Evolutionary conservation across 2,329 filamentous ascomycete genomes (phyloP).

Genomic region (Penicillium sp.): DNA sequence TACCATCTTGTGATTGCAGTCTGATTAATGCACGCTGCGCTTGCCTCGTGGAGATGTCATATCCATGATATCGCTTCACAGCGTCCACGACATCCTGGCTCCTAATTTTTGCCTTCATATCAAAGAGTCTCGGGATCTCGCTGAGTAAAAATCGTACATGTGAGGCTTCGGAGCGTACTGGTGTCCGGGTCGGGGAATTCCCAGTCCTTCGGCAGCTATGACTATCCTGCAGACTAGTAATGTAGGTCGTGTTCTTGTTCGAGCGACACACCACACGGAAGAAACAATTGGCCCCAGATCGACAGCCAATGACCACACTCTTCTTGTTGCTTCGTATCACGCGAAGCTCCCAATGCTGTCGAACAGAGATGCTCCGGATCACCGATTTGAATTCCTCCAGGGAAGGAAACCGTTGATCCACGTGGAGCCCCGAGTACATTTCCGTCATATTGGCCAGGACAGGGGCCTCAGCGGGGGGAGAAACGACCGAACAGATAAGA

Average conservation of each 20-base stretch:
- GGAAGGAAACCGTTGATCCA: conserved; percentile 39
- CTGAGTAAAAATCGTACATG: conserved; percentile 40
- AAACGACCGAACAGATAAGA: conserved; percentile 15
- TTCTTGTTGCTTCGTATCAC: conserved; percentile 44
- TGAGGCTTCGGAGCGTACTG: conserved; percentile 42
- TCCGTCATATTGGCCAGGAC: conserved; percentile 33
- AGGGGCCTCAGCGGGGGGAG: conserved; percentile 12
- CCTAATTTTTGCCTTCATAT: conserved; percentile 37
- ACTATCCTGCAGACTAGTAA: conserved; percentile 40
- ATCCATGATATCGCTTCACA: conserved; percentile 43
- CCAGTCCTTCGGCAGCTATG: conserved; percentile 38
- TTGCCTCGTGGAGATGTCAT: conserved; percentile 41
- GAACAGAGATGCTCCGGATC: conserved; percentile 42
- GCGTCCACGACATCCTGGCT: conserved; percentile 42
- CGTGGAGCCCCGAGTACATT: conserved; percentile 41
- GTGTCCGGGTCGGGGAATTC: conserved; percentile 30
- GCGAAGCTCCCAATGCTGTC: conserved; percentile 43
- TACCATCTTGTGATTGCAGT: conserved; percentile 32
- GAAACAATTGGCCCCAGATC: conserved; percentile 39
- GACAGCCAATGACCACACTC: conserved; percentile 43
- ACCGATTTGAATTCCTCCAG: conserved; percentile 41
- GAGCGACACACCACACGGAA: conserved; percentile 43
- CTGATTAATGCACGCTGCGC: conserved; percentile 40
- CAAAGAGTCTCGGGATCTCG: conserved; percentile 43
- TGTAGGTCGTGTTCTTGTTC: conserved; percentile 42